Evolutionary conservation across 306 rosid species (phyloP).

Genomic region (Medicago lupulina): DNA sequence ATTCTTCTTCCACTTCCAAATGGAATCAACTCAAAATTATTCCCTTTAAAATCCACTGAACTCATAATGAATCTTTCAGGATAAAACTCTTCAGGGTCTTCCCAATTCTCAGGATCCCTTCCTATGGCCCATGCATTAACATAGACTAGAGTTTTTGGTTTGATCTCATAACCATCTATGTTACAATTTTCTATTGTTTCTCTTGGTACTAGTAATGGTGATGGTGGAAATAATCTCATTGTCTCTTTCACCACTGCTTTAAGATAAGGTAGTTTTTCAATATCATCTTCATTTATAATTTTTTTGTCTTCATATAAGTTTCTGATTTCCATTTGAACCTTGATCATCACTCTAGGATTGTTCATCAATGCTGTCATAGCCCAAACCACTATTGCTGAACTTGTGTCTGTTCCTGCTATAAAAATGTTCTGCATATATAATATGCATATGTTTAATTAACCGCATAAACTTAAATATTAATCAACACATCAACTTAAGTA

Average conservation of each 20-base stretch:
- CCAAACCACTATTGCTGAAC: slow-evolving; percentile 34
- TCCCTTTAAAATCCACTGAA: slow-evolving; percentile 40
- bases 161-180: slow-evolving; percentile 44
- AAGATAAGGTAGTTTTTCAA: slow-evolving; percentile 46
- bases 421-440: slow-evolving; percentile 46
- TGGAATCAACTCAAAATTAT: slow-evolving; percentile 43
- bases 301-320: slow-evolving; percentile 30
- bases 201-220: slow-evolving; percentile 46
- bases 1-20: slow-evolving; percentile 55
- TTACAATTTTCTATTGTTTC: slow-evolving; percentile 40
- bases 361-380: slow-evolving; percentile 46
- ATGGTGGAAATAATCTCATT: slow-evolving; percentile 45
- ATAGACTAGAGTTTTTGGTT: slow-evolving; percentile 34
- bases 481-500: too few species aligned
- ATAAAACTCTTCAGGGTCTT: slow-evolving; percentile 41
- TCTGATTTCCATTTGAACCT: slow-evolving; percentile 43
- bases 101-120: slow-evolving; percentile 45
- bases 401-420: slow-evolving; percentile 50
- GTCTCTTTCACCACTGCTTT: slow-evolving; percentile 52
- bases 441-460: background rate
- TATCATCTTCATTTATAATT: slow-evolving; percentile 45
- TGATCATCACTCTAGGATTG: slow-evolving; percentile 31
- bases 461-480: background rate
- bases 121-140: slow-evolving; percentile 49
- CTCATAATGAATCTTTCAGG: slow-evolving; percentile 44